Base-by-base conservation (phyloP, 2,329 filamentous ascomycete genomes). In the Aspergillus udagawae region DNA sequence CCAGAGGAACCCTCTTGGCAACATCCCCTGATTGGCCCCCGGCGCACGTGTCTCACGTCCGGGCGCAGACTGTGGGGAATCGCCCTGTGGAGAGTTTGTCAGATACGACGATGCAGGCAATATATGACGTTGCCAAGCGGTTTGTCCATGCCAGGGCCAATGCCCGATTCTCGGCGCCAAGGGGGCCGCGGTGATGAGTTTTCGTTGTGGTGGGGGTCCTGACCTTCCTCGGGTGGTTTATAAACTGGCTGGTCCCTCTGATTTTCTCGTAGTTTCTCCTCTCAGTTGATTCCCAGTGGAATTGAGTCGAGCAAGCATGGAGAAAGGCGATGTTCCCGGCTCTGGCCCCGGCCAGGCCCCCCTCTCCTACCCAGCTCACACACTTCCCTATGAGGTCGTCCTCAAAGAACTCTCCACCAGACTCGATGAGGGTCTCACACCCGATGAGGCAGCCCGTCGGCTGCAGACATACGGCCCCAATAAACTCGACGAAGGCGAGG, bases 401-500 rank as follows among this genome's bases (percentile, higher is more conserved):
- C 73, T 82, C 35, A 70, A 78, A 17, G 82, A 88, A 69, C 79
- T 88, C 32, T 71, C 75, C 12, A 81, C 83, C 52, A 78, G 86
- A 63, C 67, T 79, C 4, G 79, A 84, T 4, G 79, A 85, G 68
- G 87, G 87, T 23, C 76, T 90, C 45, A 80, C 78, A 0, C 67
- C 76, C 3, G 70, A 71, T 1, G 84, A 88, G 59, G 85, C 82
- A n/a, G 77, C 79, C 60, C 65, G 68, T 8, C 81, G 86, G 21
- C 74, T 87, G 1, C 78, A 82, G 27, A 72, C 83, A 49, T 82
- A 83, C 73, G 86, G 86, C 3, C 72, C 75, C 17, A 90, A 90
- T 62, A 82, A 88, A 57, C 80, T 90, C 9, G 84, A 90, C 47
- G 83, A 90, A 21, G 86, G 68, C 48, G 67, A 72, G 82, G 83